Conservation (phyloP, 495 filamentous ascomycete species). For the Aspergillus incahuasiensis region DNA sequence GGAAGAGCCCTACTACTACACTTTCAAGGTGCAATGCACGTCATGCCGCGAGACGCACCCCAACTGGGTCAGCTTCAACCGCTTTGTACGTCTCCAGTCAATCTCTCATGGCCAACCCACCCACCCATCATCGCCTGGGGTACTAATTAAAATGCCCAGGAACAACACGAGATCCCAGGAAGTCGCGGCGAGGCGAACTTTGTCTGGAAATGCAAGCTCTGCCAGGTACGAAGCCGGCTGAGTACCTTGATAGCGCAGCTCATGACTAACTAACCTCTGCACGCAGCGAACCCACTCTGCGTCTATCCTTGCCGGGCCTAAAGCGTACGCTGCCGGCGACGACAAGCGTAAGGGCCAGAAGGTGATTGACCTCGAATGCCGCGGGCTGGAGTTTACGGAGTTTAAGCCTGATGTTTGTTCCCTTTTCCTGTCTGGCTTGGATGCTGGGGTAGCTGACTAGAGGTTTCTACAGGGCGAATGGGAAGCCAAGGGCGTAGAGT, state of each 20-base stretch:
- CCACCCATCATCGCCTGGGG: not conserved
- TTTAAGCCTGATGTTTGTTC: slow-evolving; percentile 77
- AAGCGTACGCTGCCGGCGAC: slow-evolving; percentile 54
- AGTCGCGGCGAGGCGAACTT: slow-evolving; percentile 96
- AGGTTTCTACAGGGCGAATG: slow-evolving; percentile 71
- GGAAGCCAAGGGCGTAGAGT: slow-evolving; percentile 77
- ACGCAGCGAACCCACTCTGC: slow-evolving; percentile 59
- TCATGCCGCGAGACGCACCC: slow-evolving; percentile 88
- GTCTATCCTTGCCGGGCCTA: slow-evolving; percentile 66
- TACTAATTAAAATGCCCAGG: slow-evolving; percentile 44
- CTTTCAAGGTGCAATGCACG: slow-evolving; percentile 93
- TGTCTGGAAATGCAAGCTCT: slow-evolving; percentile 95
- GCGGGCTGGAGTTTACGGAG: slow-evolving; percentile 85
- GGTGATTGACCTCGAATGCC: slow-evolving; percentile 85
- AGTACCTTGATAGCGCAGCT: not conserved
- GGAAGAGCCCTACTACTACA: slow-evolving; percentile 85
- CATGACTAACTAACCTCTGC: not conserved
- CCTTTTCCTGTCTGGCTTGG: not conserved
- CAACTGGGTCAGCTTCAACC: slow-evolving; percentile 80
- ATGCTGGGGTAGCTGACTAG: not conserved
- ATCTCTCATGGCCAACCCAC: not conserved
- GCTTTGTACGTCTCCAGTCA: slow-evolving; percentile 62
- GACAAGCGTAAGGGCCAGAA: slow-evolving; percentile 66
- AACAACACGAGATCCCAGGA: slow-evolving; percentile 78
- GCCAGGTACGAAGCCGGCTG: slow-evolving; percentile 54